A percentile compares a stretch with the other conserved stretches of the same genome.
Evolutionary conservation across 1,284 basidiomycete genomes (phyloP).

Genomic region (Irpex rosettiformis): DNA sequence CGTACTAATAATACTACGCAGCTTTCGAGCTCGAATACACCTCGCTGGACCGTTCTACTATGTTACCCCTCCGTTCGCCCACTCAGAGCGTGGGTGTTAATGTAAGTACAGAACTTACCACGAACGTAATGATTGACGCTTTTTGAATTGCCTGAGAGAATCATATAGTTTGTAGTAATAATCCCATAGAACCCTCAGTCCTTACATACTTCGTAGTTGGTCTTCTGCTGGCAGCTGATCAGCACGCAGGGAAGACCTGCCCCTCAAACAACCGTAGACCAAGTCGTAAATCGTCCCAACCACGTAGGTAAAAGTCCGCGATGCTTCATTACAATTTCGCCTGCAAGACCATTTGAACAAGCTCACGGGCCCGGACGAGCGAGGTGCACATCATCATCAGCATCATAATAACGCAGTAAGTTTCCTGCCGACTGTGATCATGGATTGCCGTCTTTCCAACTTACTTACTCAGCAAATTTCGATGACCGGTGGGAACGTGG

Average conservation of each 20-base stretch:
- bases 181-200: not conserved
- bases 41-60: no score
- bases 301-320: no score
- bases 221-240: no score
- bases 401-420: no score
- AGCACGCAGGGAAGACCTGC: no score
- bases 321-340: not conserved
- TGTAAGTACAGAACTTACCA: not conserved
- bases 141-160: not conserved
- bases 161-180: no score
- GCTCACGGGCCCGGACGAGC: not conserved
- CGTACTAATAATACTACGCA: no score
- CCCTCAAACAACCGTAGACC: no score
- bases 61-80: no score
- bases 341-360: not conserved
- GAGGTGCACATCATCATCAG: not conserved
- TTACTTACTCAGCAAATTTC: not conserved
- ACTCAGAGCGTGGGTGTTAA: not conserved
- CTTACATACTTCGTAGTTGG: not conserved
- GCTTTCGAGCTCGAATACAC: no score
- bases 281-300: no score
- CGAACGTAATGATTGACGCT: not conserved
- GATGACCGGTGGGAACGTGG: not conserved
- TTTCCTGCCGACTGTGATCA: not conserved
- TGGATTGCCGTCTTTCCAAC: not conserved